phyloP scores from a whole-genome alignment of 2,329 filamentous ascomycete species.

The Huntiella decipiens region DNA sequence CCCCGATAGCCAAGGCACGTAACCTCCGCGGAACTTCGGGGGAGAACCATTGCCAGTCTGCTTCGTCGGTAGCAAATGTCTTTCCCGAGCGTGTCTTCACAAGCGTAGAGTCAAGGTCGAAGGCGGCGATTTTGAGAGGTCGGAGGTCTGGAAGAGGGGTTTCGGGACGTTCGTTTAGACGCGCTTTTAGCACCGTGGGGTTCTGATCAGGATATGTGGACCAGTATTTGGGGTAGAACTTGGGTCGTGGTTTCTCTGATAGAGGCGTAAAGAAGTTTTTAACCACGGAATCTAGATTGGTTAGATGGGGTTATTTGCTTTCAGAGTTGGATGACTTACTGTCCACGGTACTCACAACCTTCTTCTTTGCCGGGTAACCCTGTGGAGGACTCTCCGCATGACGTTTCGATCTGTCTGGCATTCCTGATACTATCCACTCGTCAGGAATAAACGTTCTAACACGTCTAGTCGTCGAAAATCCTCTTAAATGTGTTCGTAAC shows the following conservation, averaged over 20 bases:
- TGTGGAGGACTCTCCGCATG: conserved; percentile 2
- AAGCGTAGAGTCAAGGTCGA: conserved; percentile 73
- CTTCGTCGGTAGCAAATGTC: conserved; percentile 47
- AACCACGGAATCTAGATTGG: conserved; percentile 40
- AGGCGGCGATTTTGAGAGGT: conserved; percentile 42
- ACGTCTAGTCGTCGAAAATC: too few relatives aligned
- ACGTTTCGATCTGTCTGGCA: neutral
- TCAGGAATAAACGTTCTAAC: too few relatives aligned
- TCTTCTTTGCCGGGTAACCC: conserved; percentile 1
- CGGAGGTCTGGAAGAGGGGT: too few relatives aligned
- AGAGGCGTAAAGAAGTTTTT: conserved; percentile 74
- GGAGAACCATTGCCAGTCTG: conserved; percentile 95
- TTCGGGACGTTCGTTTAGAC: too few relatives aligned
- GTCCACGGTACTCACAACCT: conserved; percentile 1
- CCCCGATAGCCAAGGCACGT: conserved; percentile 49
- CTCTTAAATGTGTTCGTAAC: too few relatives aligned
- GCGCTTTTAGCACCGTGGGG: too few relatives aligned
- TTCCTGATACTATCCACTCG: too few relatives aligned
- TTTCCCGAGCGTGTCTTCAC: conserved; percentile 67
- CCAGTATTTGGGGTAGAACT: too few relatives aligned
- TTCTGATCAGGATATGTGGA: too few relatives aligned
- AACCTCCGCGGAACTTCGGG: conserved; percentile 46
- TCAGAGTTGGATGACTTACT: conserved; percentile 1
- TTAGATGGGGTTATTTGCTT: too few relatives aligned
- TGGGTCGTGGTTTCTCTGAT: conserved; percentile 65